phyloP scores from a whole-genome alignment of 2,329 filamentous ascomycete species.

The Diaporthe sp. region DNA sequence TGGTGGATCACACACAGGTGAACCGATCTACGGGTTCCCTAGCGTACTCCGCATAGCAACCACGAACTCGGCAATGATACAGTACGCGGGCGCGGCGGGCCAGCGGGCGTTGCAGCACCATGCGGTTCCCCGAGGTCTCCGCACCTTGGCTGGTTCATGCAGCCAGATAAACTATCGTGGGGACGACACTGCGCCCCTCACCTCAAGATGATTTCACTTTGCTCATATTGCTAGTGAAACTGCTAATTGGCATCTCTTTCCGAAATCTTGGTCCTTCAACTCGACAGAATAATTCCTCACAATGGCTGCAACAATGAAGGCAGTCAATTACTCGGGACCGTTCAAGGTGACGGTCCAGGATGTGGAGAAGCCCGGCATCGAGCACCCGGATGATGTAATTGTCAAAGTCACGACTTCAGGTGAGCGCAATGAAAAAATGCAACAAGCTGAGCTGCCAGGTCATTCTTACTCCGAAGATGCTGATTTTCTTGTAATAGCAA shows the following conservation, averaged over 20 bases:
- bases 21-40: neutral
- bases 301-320: conserved; percentile 36
- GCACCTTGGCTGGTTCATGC: conserved; percentile 35
- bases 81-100: conserved; percentile 6
- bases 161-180: conserved; percentile 13
- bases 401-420: conserved; percentile 51
- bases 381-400: conserved; percentile 50
- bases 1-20: conserved; percentile 7
- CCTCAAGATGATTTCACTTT: too few species aligned
- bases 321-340: conserved; percentile 29
- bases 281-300: neutral
- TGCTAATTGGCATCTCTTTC: neutral
- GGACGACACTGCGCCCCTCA: neutral
- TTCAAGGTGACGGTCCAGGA: conserved; percentile 37
- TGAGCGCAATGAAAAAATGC: neutral
- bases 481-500: conserved; percentile 42
- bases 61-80: conserved; percentile 20
- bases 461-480: neutral
- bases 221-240: neutral
- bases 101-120: neutral
- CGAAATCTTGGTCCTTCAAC: neutral
- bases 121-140: conserved; percentile 10
- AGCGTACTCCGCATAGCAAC: conserved; percentile 25
- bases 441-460: neutral
- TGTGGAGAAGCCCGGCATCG: conserved; percentile 33